Evolutionary conservation across 805 yeast species (phyloP).

Genomic region (Teunomyces kruisii): DNA sequence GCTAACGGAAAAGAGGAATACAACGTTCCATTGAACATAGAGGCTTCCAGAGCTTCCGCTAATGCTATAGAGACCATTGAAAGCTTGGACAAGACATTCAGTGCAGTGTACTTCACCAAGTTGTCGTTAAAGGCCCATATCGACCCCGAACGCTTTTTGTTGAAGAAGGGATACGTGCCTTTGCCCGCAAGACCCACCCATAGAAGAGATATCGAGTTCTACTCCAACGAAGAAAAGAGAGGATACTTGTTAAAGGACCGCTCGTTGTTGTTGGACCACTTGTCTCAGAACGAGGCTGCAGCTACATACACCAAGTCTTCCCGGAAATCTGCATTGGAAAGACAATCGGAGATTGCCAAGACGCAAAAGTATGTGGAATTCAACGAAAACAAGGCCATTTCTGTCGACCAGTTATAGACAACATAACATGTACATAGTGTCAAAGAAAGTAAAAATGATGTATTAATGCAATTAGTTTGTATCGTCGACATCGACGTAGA

Average conservation of each 20-base stretch:
- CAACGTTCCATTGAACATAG: constrained; percentile 66
- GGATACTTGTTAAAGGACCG: constrained; percentile 64
- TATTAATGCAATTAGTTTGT: not conserved
- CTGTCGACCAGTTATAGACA: constrained; percentile 4
- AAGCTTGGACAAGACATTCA: constrained; percentile 67
- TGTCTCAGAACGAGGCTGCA: constrained; percentile 17
- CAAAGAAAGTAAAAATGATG: no score
- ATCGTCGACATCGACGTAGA: constrained; percentile 34
- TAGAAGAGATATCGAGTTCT: constrained; percentile 76
- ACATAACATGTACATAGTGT: constrained; percentile 8
- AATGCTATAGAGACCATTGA: constrained; percentile 76
- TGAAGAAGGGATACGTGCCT: constrained; percentile 78
- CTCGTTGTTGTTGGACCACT: constrained; percentile 38
- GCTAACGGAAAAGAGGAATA: constrained; percentile 58
- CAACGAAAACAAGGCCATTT: constrained; percentile 10
- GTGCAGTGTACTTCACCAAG: constrained; percentile 64
- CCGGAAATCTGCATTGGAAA: constrained; percentile 36
- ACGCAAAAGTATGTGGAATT: constrained; percentile 13
- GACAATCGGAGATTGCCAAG: constrained; percentile 35
- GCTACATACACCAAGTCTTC: constrained; percentile 19
- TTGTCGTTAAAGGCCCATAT: constrained; percentile 74
- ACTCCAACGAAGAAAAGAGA: constrained; percentile 65
- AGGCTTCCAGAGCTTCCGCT: constrained; percentile 77
- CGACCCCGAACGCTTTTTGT: constrained; percentile 66
- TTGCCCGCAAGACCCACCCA: constrained; percentile 81